Evolutionary conservation across 2,329 filamentous ascomycete genomes (phyloP), one percentile per base, ranked within the genome.

Genomic region (Aspergillus persii): DNA sequence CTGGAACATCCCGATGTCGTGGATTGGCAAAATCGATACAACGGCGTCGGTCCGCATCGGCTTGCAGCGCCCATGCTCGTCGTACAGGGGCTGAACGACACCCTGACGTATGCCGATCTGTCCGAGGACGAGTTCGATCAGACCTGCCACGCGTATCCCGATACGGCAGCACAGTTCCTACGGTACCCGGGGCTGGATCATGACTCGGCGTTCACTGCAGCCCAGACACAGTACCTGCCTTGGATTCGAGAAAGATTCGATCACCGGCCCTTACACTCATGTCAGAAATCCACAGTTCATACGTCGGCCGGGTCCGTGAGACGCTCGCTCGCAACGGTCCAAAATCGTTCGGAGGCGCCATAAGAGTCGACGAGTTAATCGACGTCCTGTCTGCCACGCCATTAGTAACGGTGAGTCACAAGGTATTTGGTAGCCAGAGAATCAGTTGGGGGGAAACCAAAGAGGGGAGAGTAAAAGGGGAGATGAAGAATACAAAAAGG

Each of bases 51-150:
- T 7, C 5, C 53, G 5, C 23, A 49, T 3, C 41, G 48, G n/a
- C 31, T 55, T 6, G 53, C 53, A 4, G 53, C 53, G 15, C 53
- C 53, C 4, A 55, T 55, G 53, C 18, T 55, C 9, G 44, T 55
- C 11, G 29, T 55, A 2, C 53, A 55, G 46, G 53, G 53, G 8
- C 33, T 47, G 3, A 47, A 30, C 4, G 54, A 50, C n/a, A 31
- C 29, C 15, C 11, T 56, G 18, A 47, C 49, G 5, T 56, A 56
- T 44, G 46, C 54, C 11, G 39, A 56, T 23, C 9, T 50, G 31
- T 27, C 54, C 12, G 36, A 41, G 15, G 12, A 41, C 12, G 36
- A 41, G 5, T 41, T 41, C 36, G 36, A 41, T 41, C 12, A 6
- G 15, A 41, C 36, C 11, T 41, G 36, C 36, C 36, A 12, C 6